Evolutionary conservation across 2,329 filamentous ascomycete species (phyloP), one percentile per base, ranked within the genome.

Genomic region (Epichloe sylvatica): DNA sequence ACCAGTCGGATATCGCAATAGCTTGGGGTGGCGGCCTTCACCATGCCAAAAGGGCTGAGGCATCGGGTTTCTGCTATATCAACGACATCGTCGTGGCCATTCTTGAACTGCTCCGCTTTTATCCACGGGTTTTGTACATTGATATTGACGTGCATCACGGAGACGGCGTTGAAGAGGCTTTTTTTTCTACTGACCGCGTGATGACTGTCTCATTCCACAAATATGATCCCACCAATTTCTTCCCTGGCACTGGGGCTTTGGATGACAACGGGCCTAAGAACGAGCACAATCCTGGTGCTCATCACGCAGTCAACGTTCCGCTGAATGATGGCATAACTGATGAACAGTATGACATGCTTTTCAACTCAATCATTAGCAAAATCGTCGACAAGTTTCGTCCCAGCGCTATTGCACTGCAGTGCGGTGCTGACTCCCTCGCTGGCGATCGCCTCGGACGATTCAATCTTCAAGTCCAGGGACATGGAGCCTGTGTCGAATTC

Each of bases 1-100:
- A 82, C 45, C 86, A 95, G 67, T 88, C 89, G 33, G 87, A 97
- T 62, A 96, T 98, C 62, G 92, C 92, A 49, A 89, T 98, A 61
- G 94, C 94, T 60, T 98, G 92, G 92, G 92, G 89, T 17, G 92
- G 92, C 36, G 92, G 92, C 11, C 77, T 98, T 33, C 92, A 98
- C 66, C 92, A 98, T 62, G 92, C 92, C 43, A 96, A 97, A 67
- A 92, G 91, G 63, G 80, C 84, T 48, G 89, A 95, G 67, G 91
- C 92, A 0, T 91, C 85, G 13, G 92, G 92, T 0, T 98, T 98
- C 67, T 98, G 92, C 71, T 98, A 98, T 70, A 89, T 97, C 70
- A 98, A 98, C 66, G 92, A 98, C 67, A 97, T 97, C 59, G 92
- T 97, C 51, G 77, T 98, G 44, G 88, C 86, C 36, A 92, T 96